Conservation (phyloP, 495 filamentous ascomycete genomes). For the Penicillium desertorum region DNA sequence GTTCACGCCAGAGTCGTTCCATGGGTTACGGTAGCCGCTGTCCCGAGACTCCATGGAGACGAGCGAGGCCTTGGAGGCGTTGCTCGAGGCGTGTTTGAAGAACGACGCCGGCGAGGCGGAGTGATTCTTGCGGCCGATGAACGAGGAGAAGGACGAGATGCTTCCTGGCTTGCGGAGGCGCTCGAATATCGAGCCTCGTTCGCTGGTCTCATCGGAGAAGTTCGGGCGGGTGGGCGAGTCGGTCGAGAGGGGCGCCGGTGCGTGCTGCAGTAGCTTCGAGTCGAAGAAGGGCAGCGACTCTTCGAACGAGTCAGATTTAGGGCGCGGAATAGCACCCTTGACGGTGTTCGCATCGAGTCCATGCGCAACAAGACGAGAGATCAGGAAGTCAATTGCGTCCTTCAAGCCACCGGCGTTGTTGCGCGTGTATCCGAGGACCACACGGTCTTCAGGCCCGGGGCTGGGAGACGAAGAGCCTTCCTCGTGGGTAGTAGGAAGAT, state of each 20-base stretch:
- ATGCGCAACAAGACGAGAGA: conserved; percentile 74
- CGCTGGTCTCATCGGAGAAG: conserved; percentile 74
- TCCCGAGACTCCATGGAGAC: conserved; percentile 90
- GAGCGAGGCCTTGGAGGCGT: conserved; percentile 91
- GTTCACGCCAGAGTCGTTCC: conserved; percentile 95
- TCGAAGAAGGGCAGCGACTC: conserved; percentile 95
- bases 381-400: conserved; percentile 94
- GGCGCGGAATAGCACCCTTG: conserved; percentile 89
- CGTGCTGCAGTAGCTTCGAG: conserved; percentile 90
- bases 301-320: conserved; percentile 98
- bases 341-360: conserved; percentile 83
- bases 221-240: conserved; percentile 81
- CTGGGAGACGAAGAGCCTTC: conserved; percentile 39
- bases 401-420: conserved; percentile 95
- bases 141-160: conserved; percentile 89
- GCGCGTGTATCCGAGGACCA: conserved; percentile 79
- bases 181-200: conserved; percentile 80
- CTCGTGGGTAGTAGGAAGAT: conserved; percentile 25
- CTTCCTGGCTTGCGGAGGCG: conserved; percentile 88
- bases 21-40: conserved; percentile 91
- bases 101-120: conserved; percentile 77
- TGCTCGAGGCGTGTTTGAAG: conserved; percentile 90
- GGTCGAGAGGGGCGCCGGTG: conserved; percentile 71
- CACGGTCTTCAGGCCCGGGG: conserved; percentile 48
- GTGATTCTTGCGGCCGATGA: conserved; percentile 92